A percentile compares a stretch with the other conserved stretches of the same genome.
These are phyloP conservation scores for Bipolaris sorokiniana DNA, from an alignment of 2,329 filamentous ascomycete genomes.

Conservation along the genomic window DNA sequence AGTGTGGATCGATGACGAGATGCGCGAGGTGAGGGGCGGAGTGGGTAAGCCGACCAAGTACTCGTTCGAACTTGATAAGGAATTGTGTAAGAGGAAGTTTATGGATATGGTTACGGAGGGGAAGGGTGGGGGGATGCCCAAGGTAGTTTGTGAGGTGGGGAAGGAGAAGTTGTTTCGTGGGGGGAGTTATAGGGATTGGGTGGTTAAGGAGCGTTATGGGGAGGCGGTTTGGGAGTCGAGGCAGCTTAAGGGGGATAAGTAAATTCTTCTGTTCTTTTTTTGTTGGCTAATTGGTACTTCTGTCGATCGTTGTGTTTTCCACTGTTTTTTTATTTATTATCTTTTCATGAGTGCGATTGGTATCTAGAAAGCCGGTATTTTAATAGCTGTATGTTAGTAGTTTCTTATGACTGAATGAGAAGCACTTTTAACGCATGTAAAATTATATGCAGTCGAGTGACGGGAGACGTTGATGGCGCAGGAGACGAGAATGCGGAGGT, in stretches of 20 bases:
- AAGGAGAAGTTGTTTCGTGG: not conserved
- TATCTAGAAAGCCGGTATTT: not conserved
- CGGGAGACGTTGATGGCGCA: not conserved
- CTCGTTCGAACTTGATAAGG: not conserved
- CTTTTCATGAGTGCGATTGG: no score
- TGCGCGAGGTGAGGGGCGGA: not conserved
- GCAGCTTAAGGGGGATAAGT: conserved; percentile 4
- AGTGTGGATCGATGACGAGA: not conserved
- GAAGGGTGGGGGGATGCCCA: not conserved
- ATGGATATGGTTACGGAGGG: not conserved
- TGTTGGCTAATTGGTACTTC: no score
- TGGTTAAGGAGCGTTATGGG: not conserved
- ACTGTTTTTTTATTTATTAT: no score
- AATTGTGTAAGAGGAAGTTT: not conserved
- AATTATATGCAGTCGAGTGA: not conserved
- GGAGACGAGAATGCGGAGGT: conserved; percentile 8
- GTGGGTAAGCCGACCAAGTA: not conserved
- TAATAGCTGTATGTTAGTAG: not conserved
- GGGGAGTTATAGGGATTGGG: not conserved
- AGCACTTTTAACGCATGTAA: not conserved
- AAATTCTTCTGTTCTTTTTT: no score
- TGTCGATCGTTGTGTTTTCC: not conserved
- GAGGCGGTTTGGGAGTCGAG: conserved; percentile 7
- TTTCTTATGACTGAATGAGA: not conserved
- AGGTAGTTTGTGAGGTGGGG: conserved; percentile 1